These are phyloP conservation scores for Tricholoma matsutake DNA, from an alignment of 768 basidiomycete species.

Conservation along the genomic window DNA sequence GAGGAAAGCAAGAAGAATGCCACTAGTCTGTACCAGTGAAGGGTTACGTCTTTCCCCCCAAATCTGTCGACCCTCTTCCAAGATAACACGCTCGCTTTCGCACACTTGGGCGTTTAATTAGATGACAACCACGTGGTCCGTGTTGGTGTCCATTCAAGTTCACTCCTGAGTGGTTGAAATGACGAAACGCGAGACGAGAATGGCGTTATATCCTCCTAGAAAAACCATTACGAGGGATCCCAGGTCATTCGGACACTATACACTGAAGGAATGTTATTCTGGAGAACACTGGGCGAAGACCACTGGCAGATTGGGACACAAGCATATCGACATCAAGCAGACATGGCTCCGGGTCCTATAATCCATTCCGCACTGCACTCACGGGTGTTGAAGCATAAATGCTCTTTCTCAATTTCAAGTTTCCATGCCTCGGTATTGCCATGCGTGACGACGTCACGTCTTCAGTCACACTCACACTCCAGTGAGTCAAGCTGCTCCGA, in stretches of 20 bases:
- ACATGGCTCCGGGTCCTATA: background rate
- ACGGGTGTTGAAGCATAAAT: background rate
- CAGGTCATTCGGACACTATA: too few relatives aligned
- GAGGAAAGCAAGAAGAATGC: background rate
- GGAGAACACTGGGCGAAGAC: too few relatives aligned
- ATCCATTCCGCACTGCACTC: background rate
- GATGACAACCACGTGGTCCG: too few relatives aligned
- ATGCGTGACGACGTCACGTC: background rate
- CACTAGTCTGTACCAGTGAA: too few relatives aligned
- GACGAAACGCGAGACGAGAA: too few relatives aligned
- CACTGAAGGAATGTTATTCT: too few relatives aligned
- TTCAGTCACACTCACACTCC: background rate
- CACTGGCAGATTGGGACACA: background rate
- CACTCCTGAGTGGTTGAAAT: too few relatives aligned
- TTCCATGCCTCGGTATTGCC: too few relatives aligned
- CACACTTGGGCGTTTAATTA: background rate
- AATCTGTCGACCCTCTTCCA: background rate
- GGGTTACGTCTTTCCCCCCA: background rate
- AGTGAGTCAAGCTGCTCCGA: background rate
- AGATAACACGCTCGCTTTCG: background rate
- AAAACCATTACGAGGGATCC: too few relatives aligned
- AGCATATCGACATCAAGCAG: background rate
- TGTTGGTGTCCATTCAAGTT: too few relatives aligned
- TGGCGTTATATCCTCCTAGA: too few relatives aligned
- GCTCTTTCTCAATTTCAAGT: background rate